Base-by-base conservation (phyloP, 495 filamentous ascomycete species). In the Lichenothelia convexa region DNA sequence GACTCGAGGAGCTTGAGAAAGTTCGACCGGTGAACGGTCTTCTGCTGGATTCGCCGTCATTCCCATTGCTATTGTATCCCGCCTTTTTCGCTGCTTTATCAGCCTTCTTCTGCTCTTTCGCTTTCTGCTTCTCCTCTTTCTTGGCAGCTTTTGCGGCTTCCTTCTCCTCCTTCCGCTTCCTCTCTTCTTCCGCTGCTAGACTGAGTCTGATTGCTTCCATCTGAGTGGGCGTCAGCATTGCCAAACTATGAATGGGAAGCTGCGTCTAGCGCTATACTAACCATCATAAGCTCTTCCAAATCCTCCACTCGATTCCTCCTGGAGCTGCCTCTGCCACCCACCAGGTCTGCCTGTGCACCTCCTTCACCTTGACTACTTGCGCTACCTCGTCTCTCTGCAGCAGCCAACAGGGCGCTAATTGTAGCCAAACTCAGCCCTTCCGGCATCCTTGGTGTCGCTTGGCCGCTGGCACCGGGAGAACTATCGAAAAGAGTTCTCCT, bases 201-300 rank as follows among this genome's bases (percentile, higher is more conserved):
- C 82, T 91, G 32, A 93, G 56, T 21, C 89, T 64, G 36, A 97
- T 87, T 2, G 89, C 89, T 51, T 95, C 89, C 66, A 86, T 80
- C n/a, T n/a, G n/a, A n/a, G n/a, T n/a, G n/a, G n/a, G n/a, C n/a
- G n/a, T n/a, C n/a, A n/a, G n/a, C n/a, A n/a, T n/a, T n/a, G n/a
- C n/a, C n/a, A n/a, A n/a, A n/a, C n/a, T n/a, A n/a, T n/a, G n/a
- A n/a, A n/a, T n/a, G n/a, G n/a, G n/a, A n/a, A n/a, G n/a, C n/a
- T n/a, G n/a, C n/a, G n/a, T n/a, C n/a, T n/a, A n/a, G n/a, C n/a
- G n/a, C n/a, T n/a, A n/a, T n/a, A n/a, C n/a, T n/a, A n/a, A n/a
- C n/a, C 68, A 94, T 81, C 89, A 97, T 97, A 64, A 95, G 81
- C 32, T 93, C 87, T 50, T 97, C 89, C 8, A 95, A 60, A 46